phyloP scores from a whole-genome alignment of 805 yeast species.

The Vanderwaltozyma tropicalis region DNA sequence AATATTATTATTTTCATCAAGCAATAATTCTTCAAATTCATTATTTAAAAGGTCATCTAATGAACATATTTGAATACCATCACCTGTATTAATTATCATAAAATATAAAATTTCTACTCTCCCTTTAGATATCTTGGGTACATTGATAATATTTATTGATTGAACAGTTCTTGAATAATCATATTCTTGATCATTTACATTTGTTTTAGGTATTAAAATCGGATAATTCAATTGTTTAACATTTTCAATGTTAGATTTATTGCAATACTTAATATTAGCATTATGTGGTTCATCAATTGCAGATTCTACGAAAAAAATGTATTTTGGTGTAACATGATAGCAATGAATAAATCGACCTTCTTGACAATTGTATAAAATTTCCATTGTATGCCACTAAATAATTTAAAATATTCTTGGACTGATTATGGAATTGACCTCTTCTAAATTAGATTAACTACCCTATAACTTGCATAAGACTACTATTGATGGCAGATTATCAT shows the following conservation, averaged over 20 bases:
- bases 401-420: too few relatives aligned
- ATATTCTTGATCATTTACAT: neutral
- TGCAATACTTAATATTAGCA: constrained; percentile 3
- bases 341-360: constrained; percentile 7
- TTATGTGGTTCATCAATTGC: constrained; percentile 3
- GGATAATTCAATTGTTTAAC: constrained; percentile 2
- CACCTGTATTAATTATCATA: constrained; percentile 9
- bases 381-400: neutral
- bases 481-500: too few relatives aligned
- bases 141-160: constrained; percentile 3
- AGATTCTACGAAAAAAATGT: constrained; percentile 7
- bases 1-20: neutral
- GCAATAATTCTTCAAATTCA: too few relatives aligned
- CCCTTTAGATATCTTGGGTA: constrained; percentile 2
- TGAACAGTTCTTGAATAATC: neutral
- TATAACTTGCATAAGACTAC: too few relatives aligned
- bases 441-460: too few relatives aligned
- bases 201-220: neutral
- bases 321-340: constrained; percentile 5
- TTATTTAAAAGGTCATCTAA: constrained; percentile 5
- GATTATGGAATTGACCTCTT: too few relatives aligned
- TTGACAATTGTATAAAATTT: constrained; percentile 4
- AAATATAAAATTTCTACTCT: neutral
- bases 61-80: constrained; percentile 10
- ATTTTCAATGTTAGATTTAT: neutral